Conservation (phyloP, 2,329 filamentous ascomycete genomes). For the Lasiodiplodia citricola region DNA sequence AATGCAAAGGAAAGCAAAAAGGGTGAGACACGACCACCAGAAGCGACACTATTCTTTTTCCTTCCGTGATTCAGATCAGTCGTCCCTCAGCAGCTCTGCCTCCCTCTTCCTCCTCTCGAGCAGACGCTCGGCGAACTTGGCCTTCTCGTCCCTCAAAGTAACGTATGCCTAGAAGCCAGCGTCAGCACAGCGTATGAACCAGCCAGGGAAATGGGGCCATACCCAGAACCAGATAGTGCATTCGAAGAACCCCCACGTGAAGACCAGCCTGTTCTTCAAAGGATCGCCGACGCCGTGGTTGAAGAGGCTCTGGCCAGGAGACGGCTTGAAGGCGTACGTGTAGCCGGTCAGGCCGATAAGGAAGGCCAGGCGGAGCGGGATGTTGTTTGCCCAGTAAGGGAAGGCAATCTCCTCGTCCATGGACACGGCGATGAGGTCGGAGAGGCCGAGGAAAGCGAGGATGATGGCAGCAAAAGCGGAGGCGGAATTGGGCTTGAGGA, state of each 20-base stretch:
- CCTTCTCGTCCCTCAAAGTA: constrained; percentile 43
- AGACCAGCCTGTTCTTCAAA: constrained; percentile 83
- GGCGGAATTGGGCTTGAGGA: constrained; percentile 71
- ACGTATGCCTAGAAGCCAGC: constrained; percentile 37
- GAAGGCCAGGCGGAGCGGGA: constrained; percentile 69
- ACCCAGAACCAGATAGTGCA: constrained; percentile 88
- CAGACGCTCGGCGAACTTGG: constrained; percentile 37
- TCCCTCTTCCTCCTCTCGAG: constrained; percentile 42
- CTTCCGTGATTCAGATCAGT: neutral
- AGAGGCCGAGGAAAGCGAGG: constrained; percentile 63
- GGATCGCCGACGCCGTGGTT: constrained; percentile 15
- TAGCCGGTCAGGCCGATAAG: constrained; percentile 68
- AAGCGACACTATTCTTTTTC: neutral
- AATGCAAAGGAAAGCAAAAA: neutral
- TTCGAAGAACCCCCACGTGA: constrained; percentile 85
- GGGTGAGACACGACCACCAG: neutral
- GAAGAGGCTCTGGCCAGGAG: constrained; percentile 44
- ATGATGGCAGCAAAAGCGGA: constrained; percentile 72
- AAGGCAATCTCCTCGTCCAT: constrained; percentile 50
- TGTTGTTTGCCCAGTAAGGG: constrained; percentile 55
- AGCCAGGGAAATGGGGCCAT: constrained; percentile 32
- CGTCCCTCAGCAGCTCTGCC: constrained; percentile 26
- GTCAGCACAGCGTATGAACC: constrained; percentile 6
- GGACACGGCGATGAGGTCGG: constrained; percentile 54
- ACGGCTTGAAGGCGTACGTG: constrained; percentile 66